Evolutionary conservation across 352 stramenopile genomes (phyloP).

Genomic region (Labyrinthula sp.): DNA sequence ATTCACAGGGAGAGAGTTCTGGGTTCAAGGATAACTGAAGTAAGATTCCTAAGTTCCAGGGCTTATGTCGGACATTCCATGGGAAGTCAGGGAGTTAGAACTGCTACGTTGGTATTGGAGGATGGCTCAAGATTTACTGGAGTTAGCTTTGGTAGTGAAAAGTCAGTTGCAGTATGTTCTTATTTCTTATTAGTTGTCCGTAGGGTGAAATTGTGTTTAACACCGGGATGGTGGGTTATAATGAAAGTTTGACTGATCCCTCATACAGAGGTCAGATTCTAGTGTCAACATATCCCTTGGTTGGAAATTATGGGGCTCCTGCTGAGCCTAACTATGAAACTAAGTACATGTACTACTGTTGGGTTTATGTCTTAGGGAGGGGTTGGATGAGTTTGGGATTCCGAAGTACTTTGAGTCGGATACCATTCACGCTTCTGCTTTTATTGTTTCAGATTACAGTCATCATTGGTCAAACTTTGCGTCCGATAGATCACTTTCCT

Average conservation of each 20-base stretch:
- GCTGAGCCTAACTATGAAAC: slow-evolving; percentile 51
- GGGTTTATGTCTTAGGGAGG: no score
- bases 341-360: slow-evolving; percentile 50
- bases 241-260: slow-evolving; percentile 86
- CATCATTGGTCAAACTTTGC: slow-evolving; percentile 86
- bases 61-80: slow-evolving; percentile 15
- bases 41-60: no score
- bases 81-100: slow-evolving; percentile 7
- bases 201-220: slow-evolving; percentile 96
- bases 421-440: slow-evolving; percentile 77
- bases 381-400: slow-evolving; percentile 53
- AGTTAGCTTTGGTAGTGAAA: slow-evolving; percentile 70
- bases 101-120: slow-evolving; percentile 50
- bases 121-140: slow-evolving; percentile 54
- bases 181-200: no score
- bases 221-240: slow-evolving; percentile 95
- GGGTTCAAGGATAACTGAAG: no score
- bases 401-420: slow-evolving; percentile 82
- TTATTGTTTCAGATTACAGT: slow-evolving; percentile 91
- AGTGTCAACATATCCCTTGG: slow-evolving; percentile 78
- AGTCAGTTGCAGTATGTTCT: slow-evolving; percentile 51
- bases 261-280: slow-evolving; percentile 89
- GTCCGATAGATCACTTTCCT: slow-evolving; percentile 52
- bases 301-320: slow-evolving; percentile 94
- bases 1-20: no score